A percentile compares a stretch with the other conserved stretches of the same genome.
Evolutionary conservation across 192 early-diverging fungal species (phyloP).

Genomic region (Linnemannia hyalina): DNA sequence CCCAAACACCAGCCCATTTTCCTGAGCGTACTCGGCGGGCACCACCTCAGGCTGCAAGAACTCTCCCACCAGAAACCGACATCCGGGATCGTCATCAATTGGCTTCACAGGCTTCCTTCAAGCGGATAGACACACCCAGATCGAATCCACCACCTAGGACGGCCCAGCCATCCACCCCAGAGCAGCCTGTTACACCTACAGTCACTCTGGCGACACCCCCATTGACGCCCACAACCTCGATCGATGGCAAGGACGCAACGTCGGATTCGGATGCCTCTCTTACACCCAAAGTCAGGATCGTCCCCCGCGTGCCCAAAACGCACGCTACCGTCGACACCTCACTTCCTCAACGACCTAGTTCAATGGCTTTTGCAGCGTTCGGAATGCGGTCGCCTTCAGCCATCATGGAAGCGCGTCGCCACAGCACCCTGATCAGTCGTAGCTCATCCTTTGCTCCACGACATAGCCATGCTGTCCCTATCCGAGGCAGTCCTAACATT

Average conservation of each 20-base stretch:
- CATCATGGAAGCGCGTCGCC: conserved; percentile 53
- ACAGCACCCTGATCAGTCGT: conserved; percentile 35
- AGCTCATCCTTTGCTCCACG: conserved; percentile 45
- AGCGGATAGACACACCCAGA: background rate
- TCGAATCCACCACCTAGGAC: background rate
- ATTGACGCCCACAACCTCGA: conserved; percentile 41
- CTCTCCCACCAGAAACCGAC: background rate
- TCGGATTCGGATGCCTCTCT: conserved; percentile 45
- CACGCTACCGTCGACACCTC: conserved; percentile 21
- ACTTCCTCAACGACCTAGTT: conserved; percentile 26
- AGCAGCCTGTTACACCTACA: background rate
- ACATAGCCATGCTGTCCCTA: conserved; percentile 39
- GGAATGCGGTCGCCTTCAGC: conserved; percentile 48
- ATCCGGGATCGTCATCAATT: background rate
- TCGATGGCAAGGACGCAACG: conserved; percentile 39
- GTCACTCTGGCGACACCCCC: conserved; percentile 35
- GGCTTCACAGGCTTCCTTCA: background rate
- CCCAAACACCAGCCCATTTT: background rate
- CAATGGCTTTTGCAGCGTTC: conserved; percentile 46
- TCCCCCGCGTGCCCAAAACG: conserved; percentile 25
- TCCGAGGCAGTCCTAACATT: conserved; percentile 28
- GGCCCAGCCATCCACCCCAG: background rate
- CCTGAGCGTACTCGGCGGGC: background rate
- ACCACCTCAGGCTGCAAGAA: conserved; percentile 3
- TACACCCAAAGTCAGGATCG: conserved; percentile 28